A percentile compares a stretch with the other conserved stretches of the same genome.
phyloP scores from a whole-genome alignment of 441 rosid species.

The Gossypium schwendimanii region DNA sequence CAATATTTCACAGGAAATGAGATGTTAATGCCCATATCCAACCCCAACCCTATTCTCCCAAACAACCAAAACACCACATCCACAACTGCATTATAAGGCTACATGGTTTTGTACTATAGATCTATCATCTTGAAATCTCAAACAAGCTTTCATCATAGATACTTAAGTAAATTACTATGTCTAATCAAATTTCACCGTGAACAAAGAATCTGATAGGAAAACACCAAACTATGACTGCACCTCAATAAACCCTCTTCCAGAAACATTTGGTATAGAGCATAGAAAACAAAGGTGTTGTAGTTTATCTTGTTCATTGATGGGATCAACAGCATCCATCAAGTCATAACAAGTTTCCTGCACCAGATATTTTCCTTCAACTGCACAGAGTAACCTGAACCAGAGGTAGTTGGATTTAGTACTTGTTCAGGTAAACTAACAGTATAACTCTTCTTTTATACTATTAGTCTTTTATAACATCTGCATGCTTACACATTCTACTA shows the following conservation, averaged over 20 bases:
- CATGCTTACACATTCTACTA: not conserved
- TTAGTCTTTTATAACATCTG: not conserved
- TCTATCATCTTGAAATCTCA: not conserved
- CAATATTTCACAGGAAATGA: not conserved
- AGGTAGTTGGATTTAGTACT: slow-evolving; percentile 1
- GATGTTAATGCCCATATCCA: not conserved
- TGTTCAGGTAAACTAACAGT: not conserved
- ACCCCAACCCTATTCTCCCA: not conserved
- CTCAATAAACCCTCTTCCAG: slow-evolving; percentile 47
- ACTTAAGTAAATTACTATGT: not conserved
- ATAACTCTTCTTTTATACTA: not conserved
- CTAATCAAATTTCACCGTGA: not conserved
- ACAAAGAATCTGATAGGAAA: not conserved
- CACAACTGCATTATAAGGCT: not conserved
- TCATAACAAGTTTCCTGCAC: slow-evolving; percentile 22
- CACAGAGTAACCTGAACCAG: slow-evolving; percentile 35
- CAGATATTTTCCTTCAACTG: slow-evolving; percentile 36
- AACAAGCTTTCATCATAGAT: not conserved
- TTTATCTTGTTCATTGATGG: slow-evolving; percentile 20
- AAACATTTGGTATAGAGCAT: slow-evolving; percentile 28
- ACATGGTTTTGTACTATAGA: not conserved
- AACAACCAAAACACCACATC: not conserved
- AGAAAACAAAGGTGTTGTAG: slow-evolving; percentile 24
- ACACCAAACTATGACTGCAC: slow-evolving; percentile 14
- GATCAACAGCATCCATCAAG: slow-evolving; percentile 22